Evolutionary conservation across 176 grass and related monocot species (phyloP).

Genomic region (Eleusine indica): DNA sequence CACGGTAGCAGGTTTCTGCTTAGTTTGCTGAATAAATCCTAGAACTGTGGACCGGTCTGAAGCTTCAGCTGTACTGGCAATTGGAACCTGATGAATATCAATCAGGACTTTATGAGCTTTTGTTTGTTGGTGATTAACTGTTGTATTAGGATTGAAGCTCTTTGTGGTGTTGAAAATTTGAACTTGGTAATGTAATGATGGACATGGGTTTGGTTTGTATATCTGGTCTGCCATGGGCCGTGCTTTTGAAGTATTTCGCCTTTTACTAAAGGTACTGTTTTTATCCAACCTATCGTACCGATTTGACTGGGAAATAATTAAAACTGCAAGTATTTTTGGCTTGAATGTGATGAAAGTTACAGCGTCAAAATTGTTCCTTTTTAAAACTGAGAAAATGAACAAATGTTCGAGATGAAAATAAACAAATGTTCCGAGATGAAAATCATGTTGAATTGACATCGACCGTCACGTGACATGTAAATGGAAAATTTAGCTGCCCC

Average conservation of each 20-base stretch:
- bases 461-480: no score
- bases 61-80: neutral
- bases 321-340: neutral
- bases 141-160: slow-evolving; percentile 22
- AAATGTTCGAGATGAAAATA: no score
- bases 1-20: neutral
- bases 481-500: no score
- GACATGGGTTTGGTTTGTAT: neutral
- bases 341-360: no score
- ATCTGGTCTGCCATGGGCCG: neutral
- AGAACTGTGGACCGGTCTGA: slow-evolving; percentile 24
- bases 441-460: no score
- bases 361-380: neutral
- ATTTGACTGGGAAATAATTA: neutral
- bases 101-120: neutral
- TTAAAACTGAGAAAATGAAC: neutral
- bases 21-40: slow-evolving; percentile 36
- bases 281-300: neutral
- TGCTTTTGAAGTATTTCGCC: neutral
- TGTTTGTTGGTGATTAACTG: slow-evolving; percentile 28
- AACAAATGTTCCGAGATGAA: no score
- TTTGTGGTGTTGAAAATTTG: slow-evolving; percentile 16
- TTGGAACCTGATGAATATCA: neutral
- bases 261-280: neutral
- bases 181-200: neutral